These are phyloP conservation scores for Phytophthora citricola DNA, from an alignment of 352 stramenopile species.

Conservation along the genomic window DNA sequence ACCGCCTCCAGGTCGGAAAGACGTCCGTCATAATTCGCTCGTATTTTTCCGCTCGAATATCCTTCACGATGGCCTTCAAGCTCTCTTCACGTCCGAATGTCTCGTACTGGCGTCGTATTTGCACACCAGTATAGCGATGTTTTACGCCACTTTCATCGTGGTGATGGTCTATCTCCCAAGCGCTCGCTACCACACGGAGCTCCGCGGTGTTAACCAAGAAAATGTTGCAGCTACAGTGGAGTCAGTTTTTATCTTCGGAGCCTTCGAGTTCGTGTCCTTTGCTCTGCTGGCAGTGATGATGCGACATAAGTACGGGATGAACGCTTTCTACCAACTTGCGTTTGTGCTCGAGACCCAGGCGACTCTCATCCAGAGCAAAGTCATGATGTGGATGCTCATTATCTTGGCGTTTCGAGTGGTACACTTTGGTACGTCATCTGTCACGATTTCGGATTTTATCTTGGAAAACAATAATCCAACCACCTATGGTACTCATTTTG, in stretches of 20 bases:
- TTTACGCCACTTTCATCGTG: slow-evolving; percentile 31
- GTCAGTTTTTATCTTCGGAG: slow-evolving; percentile 32
- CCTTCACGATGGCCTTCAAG: slow-evolving; percentile 20
- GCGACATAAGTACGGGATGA: slow-evolving; percentile 17
- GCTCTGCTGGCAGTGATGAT: slow-evolving; percentile 18
- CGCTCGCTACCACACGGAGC: slow-evolving; percentile 40
- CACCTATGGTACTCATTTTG: too few relatives aligned
- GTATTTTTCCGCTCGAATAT: slow-evolving; percentile 18
- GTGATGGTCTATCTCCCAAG: slow-evolving; percentile 36
- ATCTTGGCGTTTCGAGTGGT: slow-evolving; percentile 24
- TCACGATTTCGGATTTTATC: not conserved
- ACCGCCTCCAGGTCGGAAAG: not conserved
- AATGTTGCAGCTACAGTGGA: slow-evolving; percentile 19
- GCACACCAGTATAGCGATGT: slow-evolving; percentile 28
- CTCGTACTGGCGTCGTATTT: slow-evolving; percentile 39
- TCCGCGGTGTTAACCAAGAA: slow-evolving; percentile 10
- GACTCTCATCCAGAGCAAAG: slow-evolving; percentile 24
- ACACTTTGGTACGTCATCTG: slow-evolving; percentile 33
- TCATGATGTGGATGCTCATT: slow-evolving; percentile 42
- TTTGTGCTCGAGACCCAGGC: slow-evolving; percentile 44
- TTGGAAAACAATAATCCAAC: too few relatives aligned
- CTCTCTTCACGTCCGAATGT: slow-evolving; percentile 40
- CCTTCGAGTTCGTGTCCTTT: slow-evolving; percentile 34
- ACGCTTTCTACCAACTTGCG: slow-evolving; percentile 29
- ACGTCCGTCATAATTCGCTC: slow-evolving; percentile 2